Conservation (phyloP, 495 filamentous ascomycete genomes). For the Polyplosphaeria fusca region DNA sequence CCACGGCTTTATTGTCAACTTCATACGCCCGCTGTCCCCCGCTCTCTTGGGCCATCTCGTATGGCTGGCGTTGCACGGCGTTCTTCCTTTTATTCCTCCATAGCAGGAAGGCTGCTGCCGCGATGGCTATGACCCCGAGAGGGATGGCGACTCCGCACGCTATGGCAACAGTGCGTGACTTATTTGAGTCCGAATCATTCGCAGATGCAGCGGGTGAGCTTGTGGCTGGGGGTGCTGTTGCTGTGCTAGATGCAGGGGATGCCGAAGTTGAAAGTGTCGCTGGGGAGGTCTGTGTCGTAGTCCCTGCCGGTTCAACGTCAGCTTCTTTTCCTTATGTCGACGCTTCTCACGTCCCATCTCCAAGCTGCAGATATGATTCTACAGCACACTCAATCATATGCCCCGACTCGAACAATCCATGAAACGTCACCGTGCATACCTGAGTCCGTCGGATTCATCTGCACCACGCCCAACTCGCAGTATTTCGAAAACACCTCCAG, state of each 20-base stretch:
- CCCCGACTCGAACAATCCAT: no score
- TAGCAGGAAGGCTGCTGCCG: background rate
- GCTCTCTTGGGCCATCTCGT: background rate
- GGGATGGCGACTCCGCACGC: background rate
- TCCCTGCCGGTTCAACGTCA: background rate
- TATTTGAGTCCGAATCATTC: background rate
- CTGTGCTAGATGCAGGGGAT: background rate
- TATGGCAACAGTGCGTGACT: background rate
- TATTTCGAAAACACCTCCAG: conserved; percentile 11
- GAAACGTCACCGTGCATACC: no score
- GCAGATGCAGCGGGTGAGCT: background rate
- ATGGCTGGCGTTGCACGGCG: background rate
- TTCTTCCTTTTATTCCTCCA: background rate
- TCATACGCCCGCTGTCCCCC: background rate
- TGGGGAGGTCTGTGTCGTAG: background rate
- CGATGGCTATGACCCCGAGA: background rate
- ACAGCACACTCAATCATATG: no score
- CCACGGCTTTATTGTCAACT: background rate
- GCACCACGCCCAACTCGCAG: conserved; percentile 5
- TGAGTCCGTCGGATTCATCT: background rate
- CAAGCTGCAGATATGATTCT: no score
- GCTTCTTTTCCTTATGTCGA: background rate
- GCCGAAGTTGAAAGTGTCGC: background rate
- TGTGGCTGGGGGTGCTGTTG: background rate
- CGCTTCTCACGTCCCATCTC: background rate